Conservation (phyloP, 495 filamentous ascomycete genomes). For the Cryomyces antarcticus region DNA sequence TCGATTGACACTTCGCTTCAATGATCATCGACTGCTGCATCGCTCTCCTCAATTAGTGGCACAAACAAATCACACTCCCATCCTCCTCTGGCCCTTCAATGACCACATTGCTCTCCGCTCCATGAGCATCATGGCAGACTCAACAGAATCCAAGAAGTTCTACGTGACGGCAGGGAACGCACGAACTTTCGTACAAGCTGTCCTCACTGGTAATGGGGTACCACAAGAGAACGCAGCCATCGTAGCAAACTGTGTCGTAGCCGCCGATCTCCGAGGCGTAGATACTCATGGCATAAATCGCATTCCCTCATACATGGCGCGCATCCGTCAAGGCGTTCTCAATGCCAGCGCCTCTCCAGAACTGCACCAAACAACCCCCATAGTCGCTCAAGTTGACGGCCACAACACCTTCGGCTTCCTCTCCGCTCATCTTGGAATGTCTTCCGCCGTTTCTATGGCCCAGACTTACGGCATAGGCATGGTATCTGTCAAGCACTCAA, state of each 20-base stretch:
- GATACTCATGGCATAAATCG: conserved; percentile 65
- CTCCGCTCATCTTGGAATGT: conserved; percentile 42
- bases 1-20: too few species aligned
- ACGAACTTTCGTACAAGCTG: conserved; percentile 21
- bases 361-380: conserved; percentile 39
- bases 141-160: background rate
- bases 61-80: too few species aligned
- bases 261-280: conserved; percentile 56
- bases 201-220: conserved; percentile 39
- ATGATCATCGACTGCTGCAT: too few species aligned
- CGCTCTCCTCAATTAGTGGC: too few species aligned
- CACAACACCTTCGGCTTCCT: conserved; percentile 60
- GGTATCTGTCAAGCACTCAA: conserved; percentile 49
- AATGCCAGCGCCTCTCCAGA: conserved; percentile 34
- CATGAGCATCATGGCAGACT: background rate
- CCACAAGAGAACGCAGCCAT: conserved; percentile 31
- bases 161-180: conserved; percentile 7
- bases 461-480: conserved; percentile 47
- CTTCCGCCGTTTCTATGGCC: conserved; percentile 41
- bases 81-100: too few species aligned
- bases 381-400: conserved; percentile 45
- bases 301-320: conserved; percentile 53
- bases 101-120: background rate
- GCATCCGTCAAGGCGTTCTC: conserved; percentile 44
- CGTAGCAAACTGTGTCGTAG: conserved; percentile 41